Percentiles rank a stretch among this genome's conserved stretches.
These are phyloP conservation scores for Galerina sulciceps DNA, from an alignment of 768 basidiomycete species.

Conservation along the genomic window DNA sequence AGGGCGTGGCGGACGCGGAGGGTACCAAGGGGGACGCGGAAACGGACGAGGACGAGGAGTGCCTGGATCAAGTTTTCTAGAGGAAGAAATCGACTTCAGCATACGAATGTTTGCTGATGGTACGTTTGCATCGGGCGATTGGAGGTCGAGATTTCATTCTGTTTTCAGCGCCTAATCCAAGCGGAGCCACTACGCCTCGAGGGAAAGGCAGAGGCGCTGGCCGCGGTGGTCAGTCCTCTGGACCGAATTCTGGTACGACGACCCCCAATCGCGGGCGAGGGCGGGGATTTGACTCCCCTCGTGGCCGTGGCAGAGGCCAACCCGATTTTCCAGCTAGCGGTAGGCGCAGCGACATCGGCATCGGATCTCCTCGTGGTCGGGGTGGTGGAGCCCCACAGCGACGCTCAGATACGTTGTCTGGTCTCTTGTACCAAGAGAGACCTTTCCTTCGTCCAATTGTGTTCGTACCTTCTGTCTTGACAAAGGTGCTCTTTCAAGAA, in stretches of 20 bases:
- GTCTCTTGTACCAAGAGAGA: slow-evolving; percentile 56
- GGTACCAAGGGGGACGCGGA: slow-evolving; percentile 5
- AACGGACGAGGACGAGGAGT: slow-evolving; percentile 13
- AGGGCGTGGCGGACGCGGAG: not conserved
- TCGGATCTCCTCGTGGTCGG: slow-evolving; percentile 26
- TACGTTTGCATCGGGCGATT: slow-evolving; percentile 12
- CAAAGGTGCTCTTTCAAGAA: slow-evolving; percentile 53
- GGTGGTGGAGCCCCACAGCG: slow-evolving; percentile 29
- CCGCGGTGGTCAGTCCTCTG: slow-evolving; percentile 23
- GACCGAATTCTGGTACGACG: slow-evolving; percentile 16
- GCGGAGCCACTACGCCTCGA: slow-evolving; percentile 7
- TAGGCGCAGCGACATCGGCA: slow-evolving; percentile 29
- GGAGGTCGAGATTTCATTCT: not conserved
- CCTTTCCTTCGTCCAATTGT: slow-evolving; percentile 68
- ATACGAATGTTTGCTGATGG: slow-evolving; percentile 27
- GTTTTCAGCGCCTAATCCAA: slow-evolving; percentile 11
- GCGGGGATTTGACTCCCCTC: slow-evolving; percentile 18
- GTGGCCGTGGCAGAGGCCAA: slow-evolving; percentile 23
- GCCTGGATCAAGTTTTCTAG: slow-evolving; percentile 21
- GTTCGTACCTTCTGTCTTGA: slow-evolving; percentile 66
- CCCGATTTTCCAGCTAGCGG: slow-evolving; percentile 22
- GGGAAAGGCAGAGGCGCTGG: slow-evolving; percentile 28
- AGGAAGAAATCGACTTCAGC: slow-evolving; percentile 28
- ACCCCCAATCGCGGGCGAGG: slow-evolving; percentile 27
- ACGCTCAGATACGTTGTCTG: slow-evolving; percentile 53